Evolutionary conservation across 495 filamentous ascomycete genomes (phyloP).

Genomic region (Talaromyces liani): DNA sequence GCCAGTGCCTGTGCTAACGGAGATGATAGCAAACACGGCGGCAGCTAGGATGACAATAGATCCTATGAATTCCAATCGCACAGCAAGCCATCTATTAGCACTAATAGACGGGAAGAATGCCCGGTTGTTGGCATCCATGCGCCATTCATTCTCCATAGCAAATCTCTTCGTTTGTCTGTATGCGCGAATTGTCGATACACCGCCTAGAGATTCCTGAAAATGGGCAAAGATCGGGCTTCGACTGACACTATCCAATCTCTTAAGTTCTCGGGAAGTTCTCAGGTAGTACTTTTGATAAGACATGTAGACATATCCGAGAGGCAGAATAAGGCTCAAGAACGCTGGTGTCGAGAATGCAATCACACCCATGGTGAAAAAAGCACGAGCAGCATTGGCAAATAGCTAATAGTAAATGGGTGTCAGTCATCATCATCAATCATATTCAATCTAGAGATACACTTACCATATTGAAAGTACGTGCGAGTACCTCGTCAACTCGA

Average conservation of each 20-base stretch:
- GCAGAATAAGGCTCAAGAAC: slow-evolving; percentile 74
- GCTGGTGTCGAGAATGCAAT: slow-evolving; percentile 75
- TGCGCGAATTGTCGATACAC: slow-evolving; percentile 94
- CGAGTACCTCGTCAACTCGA: slow-evolving; percentile 89
- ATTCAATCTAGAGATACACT: slow-evolving; percentile 11
- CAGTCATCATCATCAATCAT: neutral
- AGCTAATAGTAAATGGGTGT: slow-evolving; percentile 36
- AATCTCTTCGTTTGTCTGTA: slow-evolving; percentile 87
- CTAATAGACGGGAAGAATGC: slow-evolving; percentile 97
- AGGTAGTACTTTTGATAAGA: slow-evolving; percentile 98
- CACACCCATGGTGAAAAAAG: slow-evolving; percentile 78
- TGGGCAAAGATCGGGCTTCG: slow-evolving; percentile 96
- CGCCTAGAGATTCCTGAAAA: slow-evolving; percentile 95
- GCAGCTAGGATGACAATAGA: slow-evolving; percentile 87
- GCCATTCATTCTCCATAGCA: slow-evolving; percentile 91
- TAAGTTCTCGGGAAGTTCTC: slow-evolving; percentile 89
- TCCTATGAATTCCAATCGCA: slow-evolving; percentile 93
- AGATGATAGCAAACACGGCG: slow-evolving; percentile 74
- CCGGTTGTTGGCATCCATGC: slow-evolving; percentile 89
- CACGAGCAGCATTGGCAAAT: slow-evolving; percentile 80
- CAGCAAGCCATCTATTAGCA: slow-evolving; percentile 93
- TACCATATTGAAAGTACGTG: slow-evolving; percentile 82
- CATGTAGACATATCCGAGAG: slow-evolving; percentile 73
- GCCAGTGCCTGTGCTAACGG: slow-evolving; percentile 61
- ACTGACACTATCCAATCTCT: slow-evolving; percentile 90